Percentiles rank a stretch among this genome's conserved stretches.
Conservation (phyloP, 805 yeast genomes). For the Saccharomyces paradoxus region DNA sequence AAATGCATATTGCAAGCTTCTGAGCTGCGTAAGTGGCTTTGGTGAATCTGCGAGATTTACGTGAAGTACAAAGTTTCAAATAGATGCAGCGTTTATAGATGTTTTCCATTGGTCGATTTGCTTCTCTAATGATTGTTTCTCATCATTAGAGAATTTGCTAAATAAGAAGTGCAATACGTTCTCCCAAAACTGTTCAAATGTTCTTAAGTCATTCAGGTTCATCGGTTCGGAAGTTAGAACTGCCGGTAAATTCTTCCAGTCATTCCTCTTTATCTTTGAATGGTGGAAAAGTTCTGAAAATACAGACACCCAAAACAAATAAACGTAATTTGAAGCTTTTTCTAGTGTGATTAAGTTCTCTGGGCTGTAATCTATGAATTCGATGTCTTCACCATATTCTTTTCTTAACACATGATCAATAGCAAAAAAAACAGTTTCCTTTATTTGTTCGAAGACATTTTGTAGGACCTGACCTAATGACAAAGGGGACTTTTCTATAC, state of each 20-base stretch:
- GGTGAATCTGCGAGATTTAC: not conserved
- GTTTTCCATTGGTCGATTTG: not conserved
- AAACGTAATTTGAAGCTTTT: constrained; percentile 38
- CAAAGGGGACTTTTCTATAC: not conserved
- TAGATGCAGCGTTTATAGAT: not conserved
- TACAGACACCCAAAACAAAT: constrained; percentile 47
- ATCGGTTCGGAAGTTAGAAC: constrained; percentile 26
- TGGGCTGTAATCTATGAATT: constrained; percentile 42
- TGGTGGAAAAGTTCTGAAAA: constrained; percentile 42
- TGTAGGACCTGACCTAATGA: constrained; percentile 1
- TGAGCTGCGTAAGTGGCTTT: not conserved
- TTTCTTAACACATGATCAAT: constrained; percentile 44
- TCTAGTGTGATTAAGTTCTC: constrained; percentile 29
- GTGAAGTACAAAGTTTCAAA: not conserved
- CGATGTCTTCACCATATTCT: constrained; percentile 50
- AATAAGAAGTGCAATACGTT: not conserved
- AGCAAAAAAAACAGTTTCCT: constrained; percentile 35
- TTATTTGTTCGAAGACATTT: constrained; percentile 36
- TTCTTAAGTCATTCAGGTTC: constrained; percentile 23
- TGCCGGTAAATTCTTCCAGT: constrained; percentile 24
- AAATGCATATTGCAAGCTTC: not conserved
- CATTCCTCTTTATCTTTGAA: constrained; percentile 13
- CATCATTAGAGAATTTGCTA: not conserved
- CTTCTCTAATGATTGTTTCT: not conserved
- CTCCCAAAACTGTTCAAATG: constrained; percentile 47